Base-by-base conservation (phyloP, 75 land plant species). In the Larix kaempferi region DNA sequence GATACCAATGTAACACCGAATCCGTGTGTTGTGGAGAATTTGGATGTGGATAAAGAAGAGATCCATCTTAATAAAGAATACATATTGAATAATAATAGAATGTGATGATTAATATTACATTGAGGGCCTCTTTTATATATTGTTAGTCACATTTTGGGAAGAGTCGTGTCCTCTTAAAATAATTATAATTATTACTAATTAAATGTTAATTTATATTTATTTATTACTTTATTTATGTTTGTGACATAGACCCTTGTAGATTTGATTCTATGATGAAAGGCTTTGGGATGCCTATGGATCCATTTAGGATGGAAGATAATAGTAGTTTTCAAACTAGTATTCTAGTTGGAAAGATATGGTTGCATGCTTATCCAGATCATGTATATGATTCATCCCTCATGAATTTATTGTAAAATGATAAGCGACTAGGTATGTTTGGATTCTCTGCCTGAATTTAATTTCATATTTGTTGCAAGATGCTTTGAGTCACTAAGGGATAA, bases 201-300 rank as follows among this genome's bases (percentile, higher is more conserved):
- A n/a, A n/a, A n/a, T n/a, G n/a, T n/a, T n/a, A n/a, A n/a, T n/a
- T n/a, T n/a, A n/a, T n/a, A n/a, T n/a, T n/a, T n/a, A n/a, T n/a
- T n/a, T n/a, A n/a, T n/a, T n/a, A n/a, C n/a, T n/a, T n/a, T n/a
- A n/a, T n/a, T n/a, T n/a, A n/a, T n/a, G n/a, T n/a, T n/a, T n/a
- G n/a, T n/a, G n/a, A n/a, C n/a, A n/a, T 85, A 19, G 96, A 93
- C 83, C 62, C 81, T 37, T 93, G 88, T 58, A 83, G 81, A 69
- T 88, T 93, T 83, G 96, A 93, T 77, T 76, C 73, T 29, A 90
- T 77, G 64, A 80, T 88, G 21, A 80, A 88, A 64, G 86, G 84
- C 21, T 93, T 93, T 79, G 96, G 96, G 57, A 91, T 93, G 96
- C 96, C 94, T 22, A 89, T 93, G 92, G 96, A 92, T 39, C 96